Evolutionary conservation across 257 asterid species (phyloP).

Genomic region (Plectranthus barbatus): DNA sequence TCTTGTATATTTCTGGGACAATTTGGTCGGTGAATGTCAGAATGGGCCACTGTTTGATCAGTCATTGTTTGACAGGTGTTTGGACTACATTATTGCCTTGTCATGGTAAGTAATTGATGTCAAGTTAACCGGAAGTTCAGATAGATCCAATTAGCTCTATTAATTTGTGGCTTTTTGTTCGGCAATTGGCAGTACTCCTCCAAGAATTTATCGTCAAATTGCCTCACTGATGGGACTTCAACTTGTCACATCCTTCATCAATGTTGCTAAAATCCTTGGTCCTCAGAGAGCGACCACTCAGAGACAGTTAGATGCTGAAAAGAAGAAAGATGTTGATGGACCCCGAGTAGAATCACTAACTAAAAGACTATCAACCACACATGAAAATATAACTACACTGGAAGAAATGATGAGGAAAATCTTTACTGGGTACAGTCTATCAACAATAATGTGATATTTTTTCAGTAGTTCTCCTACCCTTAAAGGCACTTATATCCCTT

Average conservation of each 20-base stretch:
- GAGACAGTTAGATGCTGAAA: constrained; percentile 93
- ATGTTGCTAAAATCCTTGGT: constrained; percentile 79
- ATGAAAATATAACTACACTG: constrained; percentile 75
- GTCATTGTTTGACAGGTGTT: constrained; percentile 74
- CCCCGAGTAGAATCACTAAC: constrained; percentile 89
- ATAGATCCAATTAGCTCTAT: constrained; percentile 7
- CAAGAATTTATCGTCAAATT: constrained; percentile 84
- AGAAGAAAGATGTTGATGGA: constrained; percentile 70
- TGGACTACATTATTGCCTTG: constrained; percentile 94
- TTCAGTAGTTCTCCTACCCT: not conserved
- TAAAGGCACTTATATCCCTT: not conserved
- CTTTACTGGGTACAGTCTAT: constrained; percentile 63
- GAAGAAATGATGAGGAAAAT: constrained; percentile 96
- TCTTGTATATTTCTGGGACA: constrained; percentile 78
- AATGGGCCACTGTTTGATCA: constrained; percentile 89
- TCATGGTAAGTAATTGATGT: constrained; percentile 65
- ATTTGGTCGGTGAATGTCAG: constrained; percentile 85
- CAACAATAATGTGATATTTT: constrained; percentile 3
- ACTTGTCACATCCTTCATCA: constrained; percentile 92
- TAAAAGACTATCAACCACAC: constrained; percentile 65
- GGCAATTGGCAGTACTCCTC: constrained; percentile 90
- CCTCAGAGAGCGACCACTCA: constrained; percentile 89
- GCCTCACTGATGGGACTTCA: constrained; percentile 97
- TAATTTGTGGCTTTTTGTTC: constrained; percentile 23
- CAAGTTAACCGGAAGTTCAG: not conserved